phyloP scores from a whole-genome alignment of 352 stramenopile species.

The Peronospora belbahrii region DNA sequence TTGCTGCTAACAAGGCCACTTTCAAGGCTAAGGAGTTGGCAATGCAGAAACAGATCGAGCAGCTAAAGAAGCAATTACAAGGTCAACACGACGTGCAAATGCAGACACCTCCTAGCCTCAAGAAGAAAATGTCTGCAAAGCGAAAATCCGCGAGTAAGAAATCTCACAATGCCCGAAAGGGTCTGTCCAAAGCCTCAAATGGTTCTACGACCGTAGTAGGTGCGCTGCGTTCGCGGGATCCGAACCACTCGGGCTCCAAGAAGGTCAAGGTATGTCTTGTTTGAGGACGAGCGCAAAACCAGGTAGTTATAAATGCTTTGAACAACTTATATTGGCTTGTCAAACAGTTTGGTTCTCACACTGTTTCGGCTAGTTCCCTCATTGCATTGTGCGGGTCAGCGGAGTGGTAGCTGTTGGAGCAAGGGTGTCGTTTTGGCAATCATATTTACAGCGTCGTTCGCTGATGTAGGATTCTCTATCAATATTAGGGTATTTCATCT shows the following conservation, averaged over 20 bases:
- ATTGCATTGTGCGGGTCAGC: constrained; percentile 13
- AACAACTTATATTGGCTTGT: constrained; percentile 4
- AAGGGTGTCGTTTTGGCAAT: constrained; percentile 1
- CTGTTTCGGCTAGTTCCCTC: constrained; percentile 1
- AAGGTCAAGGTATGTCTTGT: constrained; percentile 43
- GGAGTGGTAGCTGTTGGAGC: constrained; percentile 11
- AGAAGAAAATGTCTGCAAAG: constrained; percentile 44
- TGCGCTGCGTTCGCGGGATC: constrained; percentile 38
- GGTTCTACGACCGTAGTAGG: constrained; percentile 40
- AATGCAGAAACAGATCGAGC: constrained; percentile 57
- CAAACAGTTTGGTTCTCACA: constrained; percentile 9
- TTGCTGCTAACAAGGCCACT: constrained; percentile 44
- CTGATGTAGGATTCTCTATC: constrained; percentile 11
- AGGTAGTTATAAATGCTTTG: constrained; percentile 15
- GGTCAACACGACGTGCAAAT: constrained; percentile 29
- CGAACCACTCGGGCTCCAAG: constrained; percentile 42
- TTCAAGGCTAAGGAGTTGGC: constrained; percentile 63
- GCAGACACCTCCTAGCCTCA: constrained; percentile 23
- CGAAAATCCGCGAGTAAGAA: constrained; percentile 42
- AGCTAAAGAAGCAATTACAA: constrained; percentile 41
- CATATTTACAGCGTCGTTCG: constrained; percentile 3
- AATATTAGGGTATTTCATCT: constrained; percentile 31
- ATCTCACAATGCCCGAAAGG: constrained; percentile 36
- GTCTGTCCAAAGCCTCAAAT: constrained; percentile 34
- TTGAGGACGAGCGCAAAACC: constrained; percentile 13